phyloP scores from a whole-genome alignment of 257 asterid species.

The Solanum pinnatisectum region DNA sequence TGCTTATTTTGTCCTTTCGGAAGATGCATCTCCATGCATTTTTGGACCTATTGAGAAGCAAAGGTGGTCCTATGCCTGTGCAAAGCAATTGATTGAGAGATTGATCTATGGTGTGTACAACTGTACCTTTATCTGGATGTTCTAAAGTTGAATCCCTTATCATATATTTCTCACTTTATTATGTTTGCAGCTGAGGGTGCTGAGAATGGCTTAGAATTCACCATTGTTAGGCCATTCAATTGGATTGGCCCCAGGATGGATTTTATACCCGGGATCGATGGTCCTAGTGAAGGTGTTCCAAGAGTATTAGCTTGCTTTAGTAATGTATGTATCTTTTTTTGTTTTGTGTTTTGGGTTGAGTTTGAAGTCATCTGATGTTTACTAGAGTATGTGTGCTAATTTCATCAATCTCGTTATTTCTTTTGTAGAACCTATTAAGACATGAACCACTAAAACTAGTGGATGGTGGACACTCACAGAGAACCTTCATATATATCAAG shows the following conservation, averaged over 20 bases:
- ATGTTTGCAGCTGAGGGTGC: slow-evolving; percentile 87
- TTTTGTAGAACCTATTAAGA: slow-evolving; percentile 62
- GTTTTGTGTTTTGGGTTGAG: neutral
- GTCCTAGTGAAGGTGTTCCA: slow-evolving; percentile 98
- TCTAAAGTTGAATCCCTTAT: neutral
- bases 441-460: slow-evolving; percentile 88
- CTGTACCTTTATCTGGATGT: slow-evolving; percentile 8
- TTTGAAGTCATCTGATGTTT: neutral
- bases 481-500: slow-evolving; percentile 83
- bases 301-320: slow-evolving; percentile 96
- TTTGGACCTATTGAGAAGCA: slow-evolving; percentile 95
- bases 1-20: slow-evolving; percentile 60
- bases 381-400: neutral
- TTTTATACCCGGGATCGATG: slow-evolving; percentile 93
- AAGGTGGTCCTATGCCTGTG: slow-evolving; percentile 98
- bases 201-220: slow-evolving; percentile 84
- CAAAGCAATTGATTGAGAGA: slow-evolving; percentile 93
- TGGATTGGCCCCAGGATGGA: slow-evolving; percentile 99
- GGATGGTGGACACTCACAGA: slow-evolving; percentile 91
- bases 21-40: slow-evolving; percentile 86
- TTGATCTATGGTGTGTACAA: slow-evolving; percentile 69
- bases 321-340: slow-evolving; percentile 34
- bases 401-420: neutral
- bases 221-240: slow-evolving; percentile 95
- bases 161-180: slow-evolving; percentile 8